Conservation (phyloP, 805 yeast genomes). For the Saccharomycopsis amapae region DNA sequence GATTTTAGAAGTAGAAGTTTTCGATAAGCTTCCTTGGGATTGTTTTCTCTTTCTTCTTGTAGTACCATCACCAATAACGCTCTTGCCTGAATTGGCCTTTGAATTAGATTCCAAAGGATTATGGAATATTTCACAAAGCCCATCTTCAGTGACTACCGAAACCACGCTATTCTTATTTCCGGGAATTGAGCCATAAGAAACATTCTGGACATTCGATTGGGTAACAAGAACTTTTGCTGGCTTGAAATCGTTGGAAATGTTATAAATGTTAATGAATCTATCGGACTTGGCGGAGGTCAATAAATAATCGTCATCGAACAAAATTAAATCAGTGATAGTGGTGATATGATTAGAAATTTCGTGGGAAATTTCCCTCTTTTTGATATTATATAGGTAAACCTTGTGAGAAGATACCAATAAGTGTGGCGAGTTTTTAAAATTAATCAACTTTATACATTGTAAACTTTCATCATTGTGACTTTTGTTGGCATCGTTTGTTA, state of each 20-base stretch:
- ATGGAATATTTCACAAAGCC: constrained; percentile 63
- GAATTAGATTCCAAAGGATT: constrained; percentile 36
- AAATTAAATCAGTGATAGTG: constrained; percentile 47
- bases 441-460: constrained; percentile 11
- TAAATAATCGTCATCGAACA: constrained; percentile 39
- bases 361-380: constrained; percentile 34
- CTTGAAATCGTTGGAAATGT: constrained; percentile 35
- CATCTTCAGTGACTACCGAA: constrained; percentile 56
- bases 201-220: constrained; percentile 48
- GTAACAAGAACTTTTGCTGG: constrained; percentile 56
- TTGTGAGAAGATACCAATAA: constrained; percentile 63
- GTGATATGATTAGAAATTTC: constrained; percentile 74
- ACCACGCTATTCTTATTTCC: neutral
- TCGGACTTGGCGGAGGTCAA: constrained; percentile 73
- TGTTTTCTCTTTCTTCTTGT: constrained; percentile 31
- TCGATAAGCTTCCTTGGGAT: constrained; percentile 42
- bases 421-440: constrained; percentile 22
- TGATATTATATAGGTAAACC: constrained; percentile 45
- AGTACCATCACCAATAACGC: constrained; percentile 10
- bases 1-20: constrained; percentile 37
- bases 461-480: constrained; percentile 13
- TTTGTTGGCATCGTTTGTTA: constrained; percentile 16
- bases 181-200: constrained; percentile 34
- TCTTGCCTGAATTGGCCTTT: neutral
- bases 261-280: constrained; percentile 70